A percentile compares a stretch with the other conserved stretches of the same genome.
These are phyloP conservation scores for Coemansia sp. DNA, from an alignment of 192 early-diverging fungal species.

Conservation along the genomic window DNA sequence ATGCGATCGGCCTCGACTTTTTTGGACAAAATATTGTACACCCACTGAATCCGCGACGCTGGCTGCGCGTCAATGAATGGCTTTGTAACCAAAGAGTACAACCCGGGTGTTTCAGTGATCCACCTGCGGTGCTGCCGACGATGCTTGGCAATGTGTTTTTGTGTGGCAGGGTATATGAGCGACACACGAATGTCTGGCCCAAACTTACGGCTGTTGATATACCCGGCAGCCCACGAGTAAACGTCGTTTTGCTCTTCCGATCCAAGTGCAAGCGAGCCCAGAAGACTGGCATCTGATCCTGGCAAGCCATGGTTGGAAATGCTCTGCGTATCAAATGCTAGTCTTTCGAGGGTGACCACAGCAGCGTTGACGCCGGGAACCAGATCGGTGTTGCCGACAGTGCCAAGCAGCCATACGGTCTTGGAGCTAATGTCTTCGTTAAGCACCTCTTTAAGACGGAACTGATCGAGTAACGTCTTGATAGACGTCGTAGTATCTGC, in stretches of 20 bases:
- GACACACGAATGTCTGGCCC: conserved; percentile 61
- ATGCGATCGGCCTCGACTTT: conserved; percentile 66
- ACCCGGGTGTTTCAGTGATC: conserved; percentile 64
- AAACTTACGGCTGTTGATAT: conserved; percentile 24
- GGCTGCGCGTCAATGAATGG: conserved; percentile 68
- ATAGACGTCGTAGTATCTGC: background rate
- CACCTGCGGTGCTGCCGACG: conserved; percentile 60
- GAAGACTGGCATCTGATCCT: background rate
- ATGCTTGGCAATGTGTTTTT: conserved; percentile 73
- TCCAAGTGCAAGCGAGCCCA: conserved; percentile 11
- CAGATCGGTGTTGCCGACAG: conserved; percentile 6
- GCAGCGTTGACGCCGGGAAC: conserved; percentile 27
- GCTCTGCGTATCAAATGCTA: conserved; percentile 18
- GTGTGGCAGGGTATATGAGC: conserved; percentile 65
- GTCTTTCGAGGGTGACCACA: conserved; percentile 38
- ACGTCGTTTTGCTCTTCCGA: conserved; percentile 64
- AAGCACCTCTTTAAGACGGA: conserved; percentile 36
- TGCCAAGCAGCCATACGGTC: conserved; percentile 41
- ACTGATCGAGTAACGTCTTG: conserved; percentile 21
- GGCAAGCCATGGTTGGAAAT: background rate
- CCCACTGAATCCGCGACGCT: conserved; percentile 67
- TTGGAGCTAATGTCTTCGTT: conserved; percentile 43
- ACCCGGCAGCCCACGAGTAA: conserved; percentile 65
- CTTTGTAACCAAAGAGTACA: conserved; percentile 57
- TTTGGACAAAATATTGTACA: conserved; percentile 72